phyloP scores from a whole-genome alignment of 495 filamentous ascomycete genomes.

The Jackrogersella minutella region DNA sequence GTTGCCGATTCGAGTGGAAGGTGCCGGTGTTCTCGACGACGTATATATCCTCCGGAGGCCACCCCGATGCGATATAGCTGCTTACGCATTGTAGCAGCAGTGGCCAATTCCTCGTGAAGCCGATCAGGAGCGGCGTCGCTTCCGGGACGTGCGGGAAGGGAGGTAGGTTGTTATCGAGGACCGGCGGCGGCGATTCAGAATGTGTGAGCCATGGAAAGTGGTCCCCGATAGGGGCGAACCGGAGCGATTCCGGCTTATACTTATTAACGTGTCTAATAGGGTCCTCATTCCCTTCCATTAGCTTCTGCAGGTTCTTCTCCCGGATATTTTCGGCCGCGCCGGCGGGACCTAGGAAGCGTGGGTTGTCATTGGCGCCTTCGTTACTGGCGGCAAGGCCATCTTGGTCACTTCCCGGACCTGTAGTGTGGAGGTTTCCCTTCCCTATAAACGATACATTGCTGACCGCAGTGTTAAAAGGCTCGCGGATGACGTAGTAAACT shows the following conservation, averaged over 20 bases:
- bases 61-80: constrained; percentile 66
- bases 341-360: constrained; percentile 12
- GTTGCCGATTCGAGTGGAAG: constrained; percentile 61
- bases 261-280: constrained; percentile 34
- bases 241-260: constrained; percentile 40
- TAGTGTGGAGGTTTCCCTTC: not conserved
- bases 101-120: constrained; percentile 67
- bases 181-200: constrained; percentile 25
- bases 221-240: constrained; percentile 36
- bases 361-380: constrained; percentile 8
- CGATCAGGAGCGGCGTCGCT: constrained; percentile 63
- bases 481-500: constrained; percentile 42
- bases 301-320: constrained; percentile 33
- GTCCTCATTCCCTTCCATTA: constrained; percentile 10
- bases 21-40: constrained; percentile 70
- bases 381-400: not conserved
- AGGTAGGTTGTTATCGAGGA: constrained; percentile 50
- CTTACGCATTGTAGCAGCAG: constrained; percentile 65
- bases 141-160: constrained; percentile 49
- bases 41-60: constrained; percentile 66
- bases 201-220: constrained; percentile 42
- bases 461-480: constrained; percentile 35
- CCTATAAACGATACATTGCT: constrained; percentile 19
- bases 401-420: constrained; percentile 6
- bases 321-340: constrained; percentile 23